Evolutionary conservation across 495 filamentous ascomycete species (phyloP).

Genomic region (Podospora sp.): DNA sequence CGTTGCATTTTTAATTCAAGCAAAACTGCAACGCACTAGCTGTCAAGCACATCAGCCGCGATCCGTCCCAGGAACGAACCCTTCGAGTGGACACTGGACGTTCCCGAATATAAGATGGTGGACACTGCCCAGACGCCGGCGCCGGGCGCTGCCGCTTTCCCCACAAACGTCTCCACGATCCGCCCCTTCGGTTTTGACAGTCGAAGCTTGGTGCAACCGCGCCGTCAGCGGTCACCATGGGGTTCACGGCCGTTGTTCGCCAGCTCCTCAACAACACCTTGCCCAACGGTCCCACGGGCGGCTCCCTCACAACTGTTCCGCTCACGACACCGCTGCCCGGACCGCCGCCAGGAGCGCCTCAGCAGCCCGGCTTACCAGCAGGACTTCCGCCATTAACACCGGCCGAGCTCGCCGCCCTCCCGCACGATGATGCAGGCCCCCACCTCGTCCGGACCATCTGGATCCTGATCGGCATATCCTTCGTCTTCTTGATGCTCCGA

Average conservation of each 20-base stretch:
- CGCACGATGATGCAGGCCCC: slow-evolving; percentile 29
- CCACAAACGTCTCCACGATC: background rate
- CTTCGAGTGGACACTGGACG: no score
- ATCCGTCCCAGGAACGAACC: background rate
- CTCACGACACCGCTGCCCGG: background rate
- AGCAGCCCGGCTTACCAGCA: background rate
- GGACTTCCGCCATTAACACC: background rate
- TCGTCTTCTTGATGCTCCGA: slow-evolving; percentile 33
- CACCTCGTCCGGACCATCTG: slow-evolving; percentile 27
- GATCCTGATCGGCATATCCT: slow-evolving; percentile 31
- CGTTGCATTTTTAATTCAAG: background rate
- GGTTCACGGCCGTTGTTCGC: background rate
- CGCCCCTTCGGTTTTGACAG: background rate
- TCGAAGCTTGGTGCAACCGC: background rate
- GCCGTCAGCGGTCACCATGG: background rate
- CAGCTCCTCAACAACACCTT: background rate
- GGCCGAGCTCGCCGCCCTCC: slow-evolving; percentile 17
- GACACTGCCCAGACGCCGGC: background rate
- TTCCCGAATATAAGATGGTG: background rate
- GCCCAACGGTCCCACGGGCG: background rate
- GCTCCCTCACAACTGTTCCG: background rate
- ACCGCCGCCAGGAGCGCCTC: background rate
- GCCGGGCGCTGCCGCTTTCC: background rate
- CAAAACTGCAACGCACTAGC: background rate
- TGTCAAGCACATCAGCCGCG: background rate